phyloP scores from a whole-genome alignment of 2,329 filamentous ascomycete genomes.

The Cladosporium sp. region DNA sequence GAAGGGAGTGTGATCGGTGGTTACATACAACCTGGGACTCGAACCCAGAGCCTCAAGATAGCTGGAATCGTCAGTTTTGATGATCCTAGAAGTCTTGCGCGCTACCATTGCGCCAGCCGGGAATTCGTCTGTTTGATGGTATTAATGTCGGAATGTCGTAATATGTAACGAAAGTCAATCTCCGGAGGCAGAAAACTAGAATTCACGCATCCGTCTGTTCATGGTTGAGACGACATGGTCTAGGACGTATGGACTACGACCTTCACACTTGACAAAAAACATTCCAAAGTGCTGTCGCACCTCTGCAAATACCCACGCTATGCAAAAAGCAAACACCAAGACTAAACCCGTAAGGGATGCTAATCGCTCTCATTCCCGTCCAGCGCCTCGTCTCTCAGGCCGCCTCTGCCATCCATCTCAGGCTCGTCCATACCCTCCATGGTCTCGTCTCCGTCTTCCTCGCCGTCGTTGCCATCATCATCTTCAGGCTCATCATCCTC shows the following conservation, averaged over 20 bases:
- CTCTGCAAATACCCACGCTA: constrained; percentile 3
- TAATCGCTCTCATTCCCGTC: constrained; percentile 25
- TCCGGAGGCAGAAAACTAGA: neutral
- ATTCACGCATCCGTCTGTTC: neutral
- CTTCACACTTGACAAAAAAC: neutral
- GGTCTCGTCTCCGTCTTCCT: constrained; percentile 41
- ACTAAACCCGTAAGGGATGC: neutral
- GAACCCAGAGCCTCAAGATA: constrained; percentile 35
- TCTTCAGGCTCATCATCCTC: constrained; percentile 55
- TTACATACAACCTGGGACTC: constrained; percentile 17
- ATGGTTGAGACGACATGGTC: neutral
- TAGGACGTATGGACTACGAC: neutral
- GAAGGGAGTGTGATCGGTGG: no score
- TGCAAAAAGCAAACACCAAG: neutral
- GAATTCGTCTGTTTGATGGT: neutral
- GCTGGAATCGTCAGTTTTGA: neutral
- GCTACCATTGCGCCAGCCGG: constrained; percentile 28
- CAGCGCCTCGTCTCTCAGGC: constrained; percentile 41
- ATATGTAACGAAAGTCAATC: neutral
- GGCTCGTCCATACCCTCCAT: constrained; percentile 61
- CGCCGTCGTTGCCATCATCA: constrained; percentile 21
- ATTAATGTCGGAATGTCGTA: neutral
- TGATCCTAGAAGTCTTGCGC: constrained; percentile 38
- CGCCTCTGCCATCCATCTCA: constrained; percentile 61
- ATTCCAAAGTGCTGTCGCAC: neutral